Evolutionary conservation across 1,139 yeast genomes (phyloP), one percentile per base, ranked within the genome.

Genomic region (Suhomyces chickasaworum): DNA sequence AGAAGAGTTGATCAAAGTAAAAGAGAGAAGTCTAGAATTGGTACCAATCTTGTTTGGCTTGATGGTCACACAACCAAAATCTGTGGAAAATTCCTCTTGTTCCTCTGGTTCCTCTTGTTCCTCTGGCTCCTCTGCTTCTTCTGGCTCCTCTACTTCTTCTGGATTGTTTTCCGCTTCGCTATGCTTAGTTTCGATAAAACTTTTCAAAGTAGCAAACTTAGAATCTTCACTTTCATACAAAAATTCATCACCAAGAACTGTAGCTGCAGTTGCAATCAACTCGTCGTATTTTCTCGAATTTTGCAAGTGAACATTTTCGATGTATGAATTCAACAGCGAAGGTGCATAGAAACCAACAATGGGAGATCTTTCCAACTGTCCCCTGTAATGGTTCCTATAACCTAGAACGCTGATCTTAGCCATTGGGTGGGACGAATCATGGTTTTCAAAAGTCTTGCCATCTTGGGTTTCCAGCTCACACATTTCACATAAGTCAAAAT

Each of bases 401-500:
- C 52, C 50, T 7, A 71, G 70, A 25, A 51, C 49, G 15, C 49
- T 43, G 29, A 69, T 57, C 48, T 66, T 71, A 16, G 61, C 63
- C 60, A 69, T 60, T 16, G 75, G 69, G 47, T 72, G 77, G 3
- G 52, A 58, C 6, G 57, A 50, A 53, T 72, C 76, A 3, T 39
- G 33, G 12, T 63, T 64, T 42, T 56, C 43, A 33, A 51, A 45
- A 10, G 47, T 44, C 21, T 57, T 51, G 13, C 38, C 41, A 16
- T 29, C 35, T 27, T 55, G 64, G 29, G 27, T 33, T 25, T 57
- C 56, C 0, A 52, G 44, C 52, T 78, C 82, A 58, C 89, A 83
- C 1, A 53, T 42, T 30, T 72, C 68, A 57, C 89, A 84, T 47
- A 83, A 65, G 55, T 83, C 87, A 60, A 69, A 83, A 54, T 83